phyloP scores from a whole-genome alignment of 1,284 basidiomycete genomes.

The Melampsora abietis-canadensis region DNA sequence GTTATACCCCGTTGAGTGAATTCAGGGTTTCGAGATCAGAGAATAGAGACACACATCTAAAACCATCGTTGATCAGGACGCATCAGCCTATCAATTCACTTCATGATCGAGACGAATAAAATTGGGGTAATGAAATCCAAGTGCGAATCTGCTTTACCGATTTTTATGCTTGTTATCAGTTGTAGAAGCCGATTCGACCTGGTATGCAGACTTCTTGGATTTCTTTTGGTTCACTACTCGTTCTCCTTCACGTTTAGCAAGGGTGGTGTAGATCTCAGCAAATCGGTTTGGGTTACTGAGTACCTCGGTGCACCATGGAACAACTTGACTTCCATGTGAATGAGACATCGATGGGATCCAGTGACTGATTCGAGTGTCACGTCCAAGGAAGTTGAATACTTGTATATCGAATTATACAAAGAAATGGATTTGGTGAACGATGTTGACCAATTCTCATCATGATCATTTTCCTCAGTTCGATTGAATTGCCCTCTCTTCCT shows the following conservation, averaged over 20 bases:
- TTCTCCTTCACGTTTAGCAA: neutral
- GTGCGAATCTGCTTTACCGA: neutral
- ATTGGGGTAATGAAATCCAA: neutral
- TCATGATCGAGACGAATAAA: neutral
- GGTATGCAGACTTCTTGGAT: neutral
- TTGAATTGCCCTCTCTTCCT: no score
- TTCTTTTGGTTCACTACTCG: neutral
- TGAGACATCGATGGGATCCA: no score
- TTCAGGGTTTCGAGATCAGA: neutral
- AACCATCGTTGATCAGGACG: neutral
- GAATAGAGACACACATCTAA: conserved; percentile 8
- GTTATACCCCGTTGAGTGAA: neutral
- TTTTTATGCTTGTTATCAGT: neutral
- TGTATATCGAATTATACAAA: no score
- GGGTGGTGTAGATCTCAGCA: neutral
- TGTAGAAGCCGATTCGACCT: neutral
- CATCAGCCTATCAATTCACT: neutral
- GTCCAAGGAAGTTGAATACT: no score
- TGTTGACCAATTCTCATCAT: no score
- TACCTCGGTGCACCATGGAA: conserved; percentile 4
- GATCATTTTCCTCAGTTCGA: no score
- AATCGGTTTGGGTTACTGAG: neutral
- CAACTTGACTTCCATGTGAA: neutral
- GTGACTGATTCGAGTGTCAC: no score
- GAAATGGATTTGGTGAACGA: no score